Conservation (phyloP, 768 basidiomycete species). For the Roridomyces roridus region DNA sequence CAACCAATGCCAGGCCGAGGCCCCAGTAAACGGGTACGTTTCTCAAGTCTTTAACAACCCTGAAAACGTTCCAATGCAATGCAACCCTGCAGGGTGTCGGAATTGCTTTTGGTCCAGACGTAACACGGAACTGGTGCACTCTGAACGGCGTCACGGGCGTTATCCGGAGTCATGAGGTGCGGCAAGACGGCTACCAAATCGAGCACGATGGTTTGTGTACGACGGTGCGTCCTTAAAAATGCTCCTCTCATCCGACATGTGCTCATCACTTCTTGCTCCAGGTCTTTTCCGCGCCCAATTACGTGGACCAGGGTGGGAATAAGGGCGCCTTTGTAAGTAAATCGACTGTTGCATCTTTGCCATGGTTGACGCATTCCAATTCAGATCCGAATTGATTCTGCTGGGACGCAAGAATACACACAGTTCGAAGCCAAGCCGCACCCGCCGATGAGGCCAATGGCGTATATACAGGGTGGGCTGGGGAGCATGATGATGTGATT, state of each 20-base stretch:
- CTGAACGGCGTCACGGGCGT: constrained; percentile 87
- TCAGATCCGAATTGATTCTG: constrained; percentile 83
- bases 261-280: constrained; percentile 33
- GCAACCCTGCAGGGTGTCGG: constrained; percentile 77
- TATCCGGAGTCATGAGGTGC: constrained; percentile 95
- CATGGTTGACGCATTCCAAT: constrained; percentile 53
- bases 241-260: constrained; percentile 16
- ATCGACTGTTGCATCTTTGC: not conserved
- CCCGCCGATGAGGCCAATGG: constrained; percentile 94
- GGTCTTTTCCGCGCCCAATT: constrained; percentile 96
- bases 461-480: constrained; percentile 75
- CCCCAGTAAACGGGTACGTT: constrained; percentile 89
- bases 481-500: constrained; percentile 72
- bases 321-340: constrained; percentile 82
- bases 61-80: not conserved
- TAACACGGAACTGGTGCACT: constrained; percentile 88
- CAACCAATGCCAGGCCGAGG: constrained; percentile 89
- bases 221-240: constrained; percentile 58
- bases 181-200: constrained; percentile 95
- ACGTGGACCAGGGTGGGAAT: constrained; percentile 90
- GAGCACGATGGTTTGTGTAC: constrained; percentile 96
- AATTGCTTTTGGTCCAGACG: constrained; percentile 94
- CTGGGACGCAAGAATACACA: constrained; percentile 73
- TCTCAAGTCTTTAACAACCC: too few relatives aligned
- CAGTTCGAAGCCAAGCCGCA: constrained; percentile 89